Evolutionary conservation across 1,284 basidiomycete species (phyloP), one percentile per base, ranked within the genome.

Genomic region (Naganishia liquefaciens): DNA sequence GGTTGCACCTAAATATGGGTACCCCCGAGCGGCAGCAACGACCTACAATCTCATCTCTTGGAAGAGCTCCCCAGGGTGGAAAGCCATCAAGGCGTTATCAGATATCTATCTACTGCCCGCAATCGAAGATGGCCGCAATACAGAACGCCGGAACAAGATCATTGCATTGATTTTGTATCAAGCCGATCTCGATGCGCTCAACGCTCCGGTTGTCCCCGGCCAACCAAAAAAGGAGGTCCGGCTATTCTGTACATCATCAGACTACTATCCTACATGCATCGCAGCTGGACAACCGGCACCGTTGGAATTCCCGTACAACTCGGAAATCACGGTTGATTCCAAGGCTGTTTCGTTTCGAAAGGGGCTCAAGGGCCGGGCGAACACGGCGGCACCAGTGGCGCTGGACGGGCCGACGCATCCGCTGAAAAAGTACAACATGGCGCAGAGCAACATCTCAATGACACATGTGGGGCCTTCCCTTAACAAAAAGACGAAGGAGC

Each of bases 351-450:
- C 81, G 13, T 91, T 89, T 58, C 94, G 89, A 76, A 91, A 93
- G 74, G 94, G 94, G 2, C 80, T 97, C 72, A 94, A 96, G 82
- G 96, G 96, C 79, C 95, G 93, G 74, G 88, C 93, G n/a, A 93
- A 93, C 0, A 96, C 91, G 57, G 91, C 93, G 0, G 92, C 93
- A 21, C 93, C 93, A 0, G 88, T 93, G 11, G 88, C 95, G 74
- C 78, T 97, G 43, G 85, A 85, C 43, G 87, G 85, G 75, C 79
- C 66, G 46, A 74, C 68, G n/a, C 55, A 66, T 1, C 68, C 68
- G 9, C 69, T 83, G 55, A 78, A 81, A 84, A 63, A 76, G 83
- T 30, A 77, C 76, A 47, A 77, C 81, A 0, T 79, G 76, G 21
- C 78, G 82, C 28, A 77, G 81, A 65, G 91, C 72, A 84, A 85